Evolutionary conservation across 768 basidiomycete species (phyloP), one percentile per base, ranked within the genome.

Genomic region (Cubamyces sp.): DNA sequence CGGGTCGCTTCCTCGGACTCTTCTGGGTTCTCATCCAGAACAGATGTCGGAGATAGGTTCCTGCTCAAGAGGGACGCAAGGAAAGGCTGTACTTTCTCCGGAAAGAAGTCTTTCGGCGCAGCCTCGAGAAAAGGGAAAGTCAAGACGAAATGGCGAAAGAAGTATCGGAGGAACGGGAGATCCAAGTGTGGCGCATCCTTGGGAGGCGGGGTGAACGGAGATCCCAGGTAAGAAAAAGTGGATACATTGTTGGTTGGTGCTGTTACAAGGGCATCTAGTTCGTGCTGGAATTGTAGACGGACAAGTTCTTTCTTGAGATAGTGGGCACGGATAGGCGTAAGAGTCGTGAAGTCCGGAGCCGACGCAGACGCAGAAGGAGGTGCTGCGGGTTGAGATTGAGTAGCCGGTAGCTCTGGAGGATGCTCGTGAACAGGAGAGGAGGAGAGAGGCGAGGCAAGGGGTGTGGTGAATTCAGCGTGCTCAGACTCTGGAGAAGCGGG

Each of bases 241-340:
- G 88, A 90, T 5, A 82, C 70, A 54, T 80, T 81, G 49, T 76
- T 77, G 19, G 78, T 70, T 0, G 78, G 69, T 0, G 83, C 77
- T 5, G 82, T 78, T 11, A 85, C 84, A 66, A 94, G 80, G 21
- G 78, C 77, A 62, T 85, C 80, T 63, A 98, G 83, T 75, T 99
- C 97, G n/a, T 76, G 77, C 68, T 79, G 76, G 68, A 98, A 87
- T 74, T 98, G 88, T 54, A 98, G 87, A 67, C 90, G 86, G 46
- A 98, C 82, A 58, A 99, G 87, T 18, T 92, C 84, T 75, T 98
- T 98, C 81, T 98, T 99, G 74, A 99, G 91, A 76, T 99, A 99
- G 73, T 99, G 97, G 4, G 96, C 94, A 45, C 96, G 89, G 50
- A 96, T 78, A 14, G 96, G 92, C 1, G 94, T 92, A 51, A 98